Evolutionary conservation across 75 land plant genomes (phyloP).

Genomic region (Chamaecyparis obtusa): DNA sequence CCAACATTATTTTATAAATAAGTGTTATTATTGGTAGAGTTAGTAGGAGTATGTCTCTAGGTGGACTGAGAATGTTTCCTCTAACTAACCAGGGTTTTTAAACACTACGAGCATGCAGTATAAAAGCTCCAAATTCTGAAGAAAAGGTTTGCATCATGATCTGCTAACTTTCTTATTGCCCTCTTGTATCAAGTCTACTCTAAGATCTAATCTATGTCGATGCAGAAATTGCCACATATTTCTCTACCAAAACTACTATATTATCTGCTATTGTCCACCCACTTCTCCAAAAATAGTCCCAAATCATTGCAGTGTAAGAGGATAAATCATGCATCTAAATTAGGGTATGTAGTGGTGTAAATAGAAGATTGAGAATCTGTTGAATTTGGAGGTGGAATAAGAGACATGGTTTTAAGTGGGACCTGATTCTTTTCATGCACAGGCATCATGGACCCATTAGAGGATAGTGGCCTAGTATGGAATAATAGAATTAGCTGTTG

Average conservation of each 20-base stretch:
- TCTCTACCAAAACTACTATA: not conserved
- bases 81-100: not conserved
- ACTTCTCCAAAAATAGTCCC: not conserved
- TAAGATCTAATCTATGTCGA: not conserved
- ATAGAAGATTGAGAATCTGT: not conserved
- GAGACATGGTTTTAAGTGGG: constrained; percentile 5
- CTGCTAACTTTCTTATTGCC: not conserved
- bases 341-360: not conserved
- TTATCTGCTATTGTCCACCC: not conserved
- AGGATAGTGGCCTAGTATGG: constrained; percentile 2
- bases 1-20: too few species aligned
- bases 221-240: constrained; percentile 5
- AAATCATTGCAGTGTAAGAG: not conserved
- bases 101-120: not conserved
- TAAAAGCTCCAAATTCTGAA: not conserved
- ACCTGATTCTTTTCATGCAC: not conserved
- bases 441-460: constrained; percentile 7
- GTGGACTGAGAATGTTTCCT: not conserved
- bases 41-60: constrained; percentile 1
- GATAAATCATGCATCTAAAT: not conserved
- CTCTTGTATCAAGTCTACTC: not conserved
- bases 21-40: not conserved
- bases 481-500: not conserved
- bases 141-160: not conserved
- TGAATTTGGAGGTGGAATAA: not conserved